These are phyloP conservation scores for Chloris gayana DNA, from an alignment of 176 grass and related monocot genomes.

Conservation along the genomic window DNA sequence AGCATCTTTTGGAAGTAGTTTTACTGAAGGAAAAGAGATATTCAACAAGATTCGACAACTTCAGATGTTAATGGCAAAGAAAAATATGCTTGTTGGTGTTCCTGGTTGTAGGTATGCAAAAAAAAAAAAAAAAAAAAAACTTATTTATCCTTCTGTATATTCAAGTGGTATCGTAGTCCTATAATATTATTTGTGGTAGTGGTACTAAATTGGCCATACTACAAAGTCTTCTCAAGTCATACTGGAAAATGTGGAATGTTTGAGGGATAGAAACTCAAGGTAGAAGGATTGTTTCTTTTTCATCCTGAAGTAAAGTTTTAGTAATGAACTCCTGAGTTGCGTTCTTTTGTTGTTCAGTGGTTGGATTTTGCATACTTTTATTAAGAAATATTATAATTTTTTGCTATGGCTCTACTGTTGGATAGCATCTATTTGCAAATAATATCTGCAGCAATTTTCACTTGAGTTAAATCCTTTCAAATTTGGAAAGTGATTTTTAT, in stretches of 20 bases:
- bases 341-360: background rate
- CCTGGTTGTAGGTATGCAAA: constrained; percentile 53
- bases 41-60: too few species aligned
- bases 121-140: background rate
- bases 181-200: background rate
- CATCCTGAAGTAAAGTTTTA: background rate
- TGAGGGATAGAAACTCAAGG: background rate
- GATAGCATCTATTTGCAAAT: background rate
- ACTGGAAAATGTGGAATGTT: background rate
- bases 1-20: constrained; percentile 71
- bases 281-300: background rate
- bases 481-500: background rate
- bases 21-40: constrained; percentile 60
- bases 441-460: too few species aligned
- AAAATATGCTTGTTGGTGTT: constrained; percentile 58
- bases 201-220: background rate
- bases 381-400: background rate
- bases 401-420: too few species aligned
- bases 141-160: background rate
- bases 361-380: background rate
- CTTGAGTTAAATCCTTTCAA: background rate
- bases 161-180: background rate
- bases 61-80: constrained; percentile 54
- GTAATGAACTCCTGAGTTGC: background rate
- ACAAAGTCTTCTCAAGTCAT: background rate